phyloP scores from a whole-genome alignment of 208 protist genomes.

The Trypanosoma brucei region DNA sequence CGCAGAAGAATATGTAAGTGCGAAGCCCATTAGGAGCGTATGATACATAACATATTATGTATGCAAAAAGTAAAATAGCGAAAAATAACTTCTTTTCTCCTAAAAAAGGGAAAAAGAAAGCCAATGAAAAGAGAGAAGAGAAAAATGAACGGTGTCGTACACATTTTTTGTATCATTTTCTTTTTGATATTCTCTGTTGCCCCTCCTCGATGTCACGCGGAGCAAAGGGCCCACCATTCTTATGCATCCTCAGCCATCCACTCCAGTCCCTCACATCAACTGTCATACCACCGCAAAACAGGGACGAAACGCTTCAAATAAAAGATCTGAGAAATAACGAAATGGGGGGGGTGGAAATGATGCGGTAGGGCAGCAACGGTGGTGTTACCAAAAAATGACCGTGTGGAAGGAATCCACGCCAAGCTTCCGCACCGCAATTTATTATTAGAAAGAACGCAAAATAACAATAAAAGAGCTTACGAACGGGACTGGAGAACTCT shows the following conservation, averaged over 20 bases:
- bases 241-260: no score
- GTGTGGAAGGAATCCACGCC: no score
- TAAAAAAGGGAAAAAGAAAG: conserved; percentile 11
- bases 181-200: no score
- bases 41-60: no score
- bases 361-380: neutral
- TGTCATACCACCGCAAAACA: neutral
- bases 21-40: no score
- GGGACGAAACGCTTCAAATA: neutral
- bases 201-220: no score
- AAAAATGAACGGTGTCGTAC: conserved; percentile 10
- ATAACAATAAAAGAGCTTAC: no score
- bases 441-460: no score
- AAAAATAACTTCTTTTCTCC: conserved; percentile 6
- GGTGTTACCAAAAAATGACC: neutral
- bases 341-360: neutral
- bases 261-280: neutral
- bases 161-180: neutral
- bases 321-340: neutral
- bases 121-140: neutral
- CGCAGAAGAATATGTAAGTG: no score
- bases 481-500: no score
- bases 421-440: no score
- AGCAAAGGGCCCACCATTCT: no score
- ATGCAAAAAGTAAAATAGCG: conserved; percentile 3